Evolutionary conservation across 176 grass and related monocot genomes (phyloP), one percentile per base, ranked within the genome.

Genomic region (Panicum miliaceum): DNA sequence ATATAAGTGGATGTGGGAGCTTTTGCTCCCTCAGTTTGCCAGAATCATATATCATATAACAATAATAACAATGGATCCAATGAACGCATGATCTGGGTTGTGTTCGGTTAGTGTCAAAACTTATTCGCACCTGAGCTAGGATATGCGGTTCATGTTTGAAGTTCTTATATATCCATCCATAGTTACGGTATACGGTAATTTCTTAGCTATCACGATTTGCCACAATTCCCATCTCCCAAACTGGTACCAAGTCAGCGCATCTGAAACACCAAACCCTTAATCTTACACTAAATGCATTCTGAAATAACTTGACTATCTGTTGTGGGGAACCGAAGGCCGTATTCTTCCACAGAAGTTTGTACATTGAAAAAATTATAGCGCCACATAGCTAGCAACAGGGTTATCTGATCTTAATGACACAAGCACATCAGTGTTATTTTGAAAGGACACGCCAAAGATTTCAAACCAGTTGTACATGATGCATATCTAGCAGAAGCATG

Each of bases 401-500:
- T 36, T 75, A 25, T 41, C 59, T 42, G 52, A 19, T 38, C 19
- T 60, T 56, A 46, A 60, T 69, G 51, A 22, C 37, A 18, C 62
- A 37, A 8, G 23, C 62, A 43, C 26, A 50, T 68, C 48, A 6
- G 62, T 14, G 12, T 13, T 78, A 60, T 9, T 20, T 25, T 70
- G 36, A 78, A 32, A 48, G 16, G 42, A 71, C 54, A 38, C 1
- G 20, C 27, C 2, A 0, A 14, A 26, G 15, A 25, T 56, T 61
- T 72, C 9, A 16, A 75, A 68, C 68, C 78, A 81, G 34, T 35
- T 68, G 71, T 11, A 18, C 47, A 76, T 25, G 48, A 46, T 48
- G 10, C 20, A 65, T 65, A 76, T 45, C 34, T 57, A 72, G 14
- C 11, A 68, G 18, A 7, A 68, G 27, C 68, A 10, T 66, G 47